Percentiles rank a stretch among this genome's conserved stretches.
phyloP scores from a whole-genome alignment of 2,329 filamentous ascomycete genomes.

The Penicillium aurantiogriseum region DNA sequence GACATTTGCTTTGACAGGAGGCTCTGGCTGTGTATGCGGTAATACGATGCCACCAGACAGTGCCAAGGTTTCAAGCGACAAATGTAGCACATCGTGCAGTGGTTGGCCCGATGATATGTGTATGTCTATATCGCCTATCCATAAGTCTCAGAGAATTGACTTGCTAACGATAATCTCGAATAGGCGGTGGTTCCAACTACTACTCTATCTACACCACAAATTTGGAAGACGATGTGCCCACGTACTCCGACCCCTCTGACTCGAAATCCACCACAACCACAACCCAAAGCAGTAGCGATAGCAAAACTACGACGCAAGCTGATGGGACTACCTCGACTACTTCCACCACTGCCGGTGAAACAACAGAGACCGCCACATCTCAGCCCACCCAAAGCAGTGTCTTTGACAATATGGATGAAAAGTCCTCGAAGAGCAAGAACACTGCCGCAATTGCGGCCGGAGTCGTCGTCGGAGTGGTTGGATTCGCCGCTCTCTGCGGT shows the following conservation, averaged over 20 bases:
- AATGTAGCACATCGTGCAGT: conserved; percentile 66
- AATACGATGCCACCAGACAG: conserved; percentile 61
- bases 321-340: conserved; percentile 9
- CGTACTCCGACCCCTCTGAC: conserved; percentile 21
- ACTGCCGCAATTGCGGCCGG: conserved; percentile 84
- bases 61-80: conserved; percentile 53
- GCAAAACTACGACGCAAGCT: conserved; percentile 11
- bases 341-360: conserved; percentile 27
- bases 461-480: conserved; percentile 79
- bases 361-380: conserved; percentile 39
- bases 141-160: conserved; percentile 13
- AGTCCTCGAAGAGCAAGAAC: conserved; percentile 53
- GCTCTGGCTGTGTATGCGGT: conserved; percentile 71
- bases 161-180: conserved; percentile 16
- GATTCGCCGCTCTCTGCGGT: conserved; percentile 62
- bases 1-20: conserved; percentile 63
- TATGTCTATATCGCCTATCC: conserved; percentile 42
- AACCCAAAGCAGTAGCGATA: conserved; percentile 16
- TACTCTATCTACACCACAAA: conserved; percentile 56
- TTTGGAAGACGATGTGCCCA: conserved; percentile 39
- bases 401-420: conserved; percentile 6
- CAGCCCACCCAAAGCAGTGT: conserved; percentile 15
- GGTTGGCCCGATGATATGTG: conserved; percentile 65
- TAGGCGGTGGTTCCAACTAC: conserved; percentile 58
- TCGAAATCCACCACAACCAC: conserved; percentile 21